Conservation (phyloP, 2,329 filamentous ascomycete genomes). For the Tolypocladium sp. region DNA sequence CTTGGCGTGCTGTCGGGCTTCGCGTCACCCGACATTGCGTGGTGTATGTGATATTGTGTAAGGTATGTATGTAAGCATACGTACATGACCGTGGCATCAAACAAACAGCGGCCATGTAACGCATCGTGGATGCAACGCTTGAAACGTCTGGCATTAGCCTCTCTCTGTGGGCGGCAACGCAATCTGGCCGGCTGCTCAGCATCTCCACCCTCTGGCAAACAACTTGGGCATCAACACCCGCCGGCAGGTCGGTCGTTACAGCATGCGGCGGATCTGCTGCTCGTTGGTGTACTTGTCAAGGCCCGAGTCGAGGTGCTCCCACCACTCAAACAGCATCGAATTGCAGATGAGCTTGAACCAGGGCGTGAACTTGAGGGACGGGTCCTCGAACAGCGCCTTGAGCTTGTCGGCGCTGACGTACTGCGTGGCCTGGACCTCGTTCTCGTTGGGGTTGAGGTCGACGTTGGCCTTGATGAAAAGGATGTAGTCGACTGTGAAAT, state of each 20-base stretch:
- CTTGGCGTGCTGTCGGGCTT: not conserved
- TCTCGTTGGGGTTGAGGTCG: constrained; percentile 69
- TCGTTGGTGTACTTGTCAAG: constrained; percentile 83
- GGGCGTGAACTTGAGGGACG: constrained; percentile 77
- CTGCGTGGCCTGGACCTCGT: constrained; percentile 78
- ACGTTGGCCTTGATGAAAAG: constrained; percentile 95
- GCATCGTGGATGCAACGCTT: not conserved
- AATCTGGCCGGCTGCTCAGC: not conserved
- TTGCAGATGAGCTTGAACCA: constrained; percentile 99
- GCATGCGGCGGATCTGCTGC: constrained; percentile 80
- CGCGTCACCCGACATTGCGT: not conserved
- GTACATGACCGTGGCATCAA: not conserved
- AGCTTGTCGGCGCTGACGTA: constrained; percentile 80
- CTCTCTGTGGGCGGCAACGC: not conserved
- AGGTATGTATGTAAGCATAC: not conserved
- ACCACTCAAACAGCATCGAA: constrained; percentile 97
- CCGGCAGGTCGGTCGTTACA: not conserved
- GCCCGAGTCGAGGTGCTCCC: constrained; percentile 72
- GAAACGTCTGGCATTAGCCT: not conserved
- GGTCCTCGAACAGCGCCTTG: constrained; percentile 76
- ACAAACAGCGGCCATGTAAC: not conserved
- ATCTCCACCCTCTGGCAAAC: not conserved
- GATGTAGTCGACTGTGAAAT: constrained; percentile 79
- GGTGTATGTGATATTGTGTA: not conserved
- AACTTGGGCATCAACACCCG: not conserved